phyloP scores from a whole-genome alignment of 345 rosid genomes.

The Geranium rotundifolium region DNA sequence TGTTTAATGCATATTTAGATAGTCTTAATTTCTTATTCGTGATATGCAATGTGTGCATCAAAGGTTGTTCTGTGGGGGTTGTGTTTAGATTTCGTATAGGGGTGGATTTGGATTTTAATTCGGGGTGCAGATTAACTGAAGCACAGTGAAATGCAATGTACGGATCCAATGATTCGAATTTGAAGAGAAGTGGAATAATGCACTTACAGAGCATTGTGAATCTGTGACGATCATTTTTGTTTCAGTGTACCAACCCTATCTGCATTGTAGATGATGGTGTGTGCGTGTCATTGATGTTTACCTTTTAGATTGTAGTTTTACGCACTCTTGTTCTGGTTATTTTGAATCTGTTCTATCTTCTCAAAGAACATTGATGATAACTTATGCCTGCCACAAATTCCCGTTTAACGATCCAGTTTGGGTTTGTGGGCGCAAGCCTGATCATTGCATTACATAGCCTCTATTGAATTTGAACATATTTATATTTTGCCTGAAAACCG shows the following conservation, averaged over 20 bases:
- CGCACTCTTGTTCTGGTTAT: not conserved
- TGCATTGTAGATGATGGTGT: not conserved
- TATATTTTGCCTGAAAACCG: not conserved
- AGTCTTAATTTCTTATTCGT: too few species aligned
- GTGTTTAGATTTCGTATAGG: too few species aligned
- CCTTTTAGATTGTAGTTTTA: not conserved
- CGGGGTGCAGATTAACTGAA: too few species aligned
- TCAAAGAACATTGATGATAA: not conserved
- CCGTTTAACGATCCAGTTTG: not conserved
- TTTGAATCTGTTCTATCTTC: too few species aligned
- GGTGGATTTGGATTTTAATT: too few species aligned
- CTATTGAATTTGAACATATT: not conserved
- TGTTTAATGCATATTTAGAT: not conserved
- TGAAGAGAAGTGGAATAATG: not conserved
- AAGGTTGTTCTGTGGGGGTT: too few species aligned
- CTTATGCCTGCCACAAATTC: not conserved
- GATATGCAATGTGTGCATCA: too few species aligned
- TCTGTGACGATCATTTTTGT: not conserved
- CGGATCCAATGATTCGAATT: not conserved
- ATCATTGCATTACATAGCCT: not conserved
- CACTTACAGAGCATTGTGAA: not conserved
- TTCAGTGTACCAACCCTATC: too few species aligned
- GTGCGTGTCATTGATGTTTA: not conserved
- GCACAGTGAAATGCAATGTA: too few species aligned
- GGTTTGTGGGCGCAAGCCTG: not conserved